These are phyloP conservation scores for Magnusiomyces paraingens DNA, from an alignment of 1,139 yeast species.

Conservation along the genomic window DNA sequence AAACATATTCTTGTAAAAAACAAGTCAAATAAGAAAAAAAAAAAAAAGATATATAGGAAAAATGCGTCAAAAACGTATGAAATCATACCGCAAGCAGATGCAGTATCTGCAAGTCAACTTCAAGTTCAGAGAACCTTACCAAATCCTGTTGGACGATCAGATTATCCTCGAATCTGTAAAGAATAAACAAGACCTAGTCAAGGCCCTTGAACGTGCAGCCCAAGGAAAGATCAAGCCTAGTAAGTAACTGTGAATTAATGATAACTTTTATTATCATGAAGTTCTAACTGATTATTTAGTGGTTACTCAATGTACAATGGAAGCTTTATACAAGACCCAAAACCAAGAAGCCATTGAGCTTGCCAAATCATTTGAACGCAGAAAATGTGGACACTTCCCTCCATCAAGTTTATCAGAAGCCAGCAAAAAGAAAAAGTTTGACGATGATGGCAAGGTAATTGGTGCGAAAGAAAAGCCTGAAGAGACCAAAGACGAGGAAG, in stretches of 20 bases:
- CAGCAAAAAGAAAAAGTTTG: slow-evolving; percentile 8
- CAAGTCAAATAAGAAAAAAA: background rate
- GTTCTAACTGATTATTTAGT: slow-evolving; percentile 30
- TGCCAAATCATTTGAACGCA: slow-evolving; percentile 79
- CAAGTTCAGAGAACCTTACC: slow-evolving; percentile 92
- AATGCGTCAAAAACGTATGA: slow-evolving; percentile 96
- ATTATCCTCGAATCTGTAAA: slow-evolving; percentile 58
- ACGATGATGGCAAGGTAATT: slow-evolving; percentile 10
- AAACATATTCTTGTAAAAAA: slow-evolving; percentile 47
- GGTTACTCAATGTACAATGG: slow-evolving; percentile 96
- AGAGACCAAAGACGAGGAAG: slow-evolving; percentile 13
- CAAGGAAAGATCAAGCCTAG: slow-evolving; percentile 81
- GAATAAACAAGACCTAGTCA: slow-evolving; percentile 63
- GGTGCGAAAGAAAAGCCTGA: slow-evolving; percentile 11
- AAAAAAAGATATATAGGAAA: too few relatives aligned
- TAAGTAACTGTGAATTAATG: slow-evolving; percentile 16
- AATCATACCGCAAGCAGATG: slow-evolving; percentile 89
- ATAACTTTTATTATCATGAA: background rate
- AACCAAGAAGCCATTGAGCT: slow-evolving; percentile 68
- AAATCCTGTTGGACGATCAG: slow-evolving; percentile 76
- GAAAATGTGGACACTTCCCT: slow-evolving; percentile 51
- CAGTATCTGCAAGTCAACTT: slow-evolving; percentile 74
- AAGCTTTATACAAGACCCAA: slow-evolving; percentile 64
- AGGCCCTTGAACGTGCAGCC: slow-evolving; percentile 73
- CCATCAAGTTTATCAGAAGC: background rate